These are phyloP conservation scores for Fusarium torreyae DNA, from an alignment of 2,329 filamentous ascomycete species.

Conservation along the genomic window DNA sequence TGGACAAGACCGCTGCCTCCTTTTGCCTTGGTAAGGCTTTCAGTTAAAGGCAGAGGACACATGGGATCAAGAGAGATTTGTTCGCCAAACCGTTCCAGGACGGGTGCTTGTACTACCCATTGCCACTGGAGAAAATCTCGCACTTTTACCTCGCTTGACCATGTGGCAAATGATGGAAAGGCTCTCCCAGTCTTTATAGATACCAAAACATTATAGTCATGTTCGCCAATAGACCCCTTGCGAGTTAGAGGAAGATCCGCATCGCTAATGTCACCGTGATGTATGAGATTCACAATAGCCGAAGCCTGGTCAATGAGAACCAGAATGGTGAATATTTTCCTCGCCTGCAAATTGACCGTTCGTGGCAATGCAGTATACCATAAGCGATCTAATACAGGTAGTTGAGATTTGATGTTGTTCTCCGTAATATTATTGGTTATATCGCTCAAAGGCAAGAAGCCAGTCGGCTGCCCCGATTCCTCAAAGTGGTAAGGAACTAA, in stretches of 20 bases:
- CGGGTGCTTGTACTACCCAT: constrained; percentile 35
- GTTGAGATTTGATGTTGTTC: background rate
- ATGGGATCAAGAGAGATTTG: constrained; percentile 7
- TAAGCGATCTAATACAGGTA: background rate
- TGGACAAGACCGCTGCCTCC: constrained; percentile 6
- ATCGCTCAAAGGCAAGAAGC: constrained; percentile 4
- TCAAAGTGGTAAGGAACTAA: background rate
- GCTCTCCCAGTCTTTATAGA: constrained; percentile 3
- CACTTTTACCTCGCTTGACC: constrained; percentile 3
- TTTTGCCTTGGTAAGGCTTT: background rate
- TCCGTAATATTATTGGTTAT: constrained; percentile 2
- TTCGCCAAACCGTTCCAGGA: constrained; percentile 5
- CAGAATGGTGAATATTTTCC: constrained; percentile 26
- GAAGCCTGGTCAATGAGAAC: constrained; percentile 24
- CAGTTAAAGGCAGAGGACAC: constrained; percentile 15
- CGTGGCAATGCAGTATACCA: background rate
- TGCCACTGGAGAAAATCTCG: constrained; percentile 23
- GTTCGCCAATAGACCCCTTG: background rate
- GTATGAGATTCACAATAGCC: constrained; percentile 5
- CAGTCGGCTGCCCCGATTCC: background rate
- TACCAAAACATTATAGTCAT: background rate
- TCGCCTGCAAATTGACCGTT: constrained; percentile 3
- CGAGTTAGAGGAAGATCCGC: constrained; percentile 29
- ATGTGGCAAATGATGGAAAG: constrained; percentile 7
- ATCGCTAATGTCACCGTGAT: constrained; percentile 17